Evolutionary conservation across 2,329 filamentous ascomycete genomes (phyloP).

Genomic region (Monosporascus cannonballus): DNA sequence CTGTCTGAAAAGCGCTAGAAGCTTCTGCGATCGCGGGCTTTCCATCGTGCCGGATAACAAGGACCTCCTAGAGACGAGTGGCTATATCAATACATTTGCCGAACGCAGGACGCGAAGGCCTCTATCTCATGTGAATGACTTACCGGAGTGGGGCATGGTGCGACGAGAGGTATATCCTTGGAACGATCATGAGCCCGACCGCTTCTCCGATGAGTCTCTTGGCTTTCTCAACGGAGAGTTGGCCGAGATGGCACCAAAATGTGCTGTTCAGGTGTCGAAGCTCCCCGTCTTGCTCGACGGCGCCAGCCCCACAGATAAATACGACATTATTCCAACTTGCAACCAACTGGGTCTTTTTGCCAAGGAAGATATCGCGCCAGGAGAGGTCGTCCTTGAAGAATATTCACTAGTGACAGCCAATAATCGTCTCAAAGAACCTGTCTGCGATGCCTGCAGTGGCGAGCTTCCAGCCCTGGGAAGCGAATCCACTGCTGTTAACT

Average conservation of each 20-base stretch:
- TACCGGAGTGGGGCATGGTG: conserved; percentile 65
- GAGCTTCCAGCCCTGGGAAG: conserved; percentile 57
- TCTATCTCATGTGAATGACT: conserved; percentile 43
- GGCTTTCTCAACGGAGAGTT: conserved; percentile 66
- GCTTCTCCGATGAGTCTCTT: conserved; percentile 64
- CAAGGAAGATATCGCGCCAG: conserved; percentile 69
- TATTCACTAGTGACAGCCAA: conserved; percentile 84
- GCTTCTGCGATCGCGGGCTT: conserved; percentile 59
- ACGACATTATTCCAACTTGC: conserved; percentile 51
- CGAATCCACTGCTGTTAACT: conserved; percentile 44
- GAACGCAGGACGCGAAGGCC: conserved; percentile 40
- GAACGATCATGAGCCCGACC: conserved; percentile 63
- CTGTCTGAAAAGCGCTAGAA: conserved; percentile 61
- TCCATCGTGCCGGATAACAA: conserved; percentile 46
- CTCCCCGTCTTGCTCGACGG: conserved; percentile 64
- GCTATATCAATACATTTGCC: conserved; percentile 48
- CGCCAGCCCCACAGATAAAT: conserved; percentile 42
- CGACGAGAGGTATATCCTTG: conserved; percentile 66
- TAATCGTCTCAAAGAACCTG: conserved; percentile 76
- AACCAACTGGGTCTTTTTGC: conserved; percentile 88
- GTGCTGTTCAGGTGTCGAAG: conserved; percentile 69
- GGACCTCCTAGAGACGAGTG: conserved; percentile 48
- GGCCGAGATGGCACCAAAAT: conserved; percentile 66
- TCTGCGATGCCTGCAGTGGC: conserved; percentile 84
- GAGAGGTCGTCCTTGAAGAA: conserved; percentile 73